Conservation (phyloP, 1,284 basidiomycete species). For the Tylopilus orsonianus region DNA sequence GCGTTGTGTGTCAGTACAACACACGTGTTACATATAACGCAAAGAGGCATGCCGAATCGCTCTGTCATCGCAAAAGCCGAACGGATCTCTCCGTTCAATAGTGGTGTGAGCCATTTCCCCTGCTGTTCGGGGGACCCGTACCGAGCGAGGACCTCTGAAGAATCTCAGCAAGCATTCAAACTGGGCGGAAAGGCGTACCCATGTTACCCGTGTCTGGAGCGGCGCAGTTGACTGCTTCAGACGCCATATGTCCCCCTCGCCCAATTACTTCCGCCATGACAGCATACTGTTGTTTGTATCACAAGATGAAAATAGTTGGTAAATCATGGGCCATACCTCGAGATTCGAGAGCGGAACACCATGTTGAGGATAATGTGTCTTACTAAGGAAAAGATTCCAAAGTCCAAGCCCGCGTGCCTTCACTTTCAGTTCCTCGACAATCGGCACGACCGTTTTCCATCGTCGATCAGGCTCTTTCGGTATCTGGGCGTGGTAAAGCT, state of each 20-base stretch:
- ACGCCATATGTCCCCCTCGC: conserved; percentile 76
- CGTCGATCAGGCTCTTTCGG: conserved; percentile 73
- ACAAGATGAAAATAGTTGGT: background rate
- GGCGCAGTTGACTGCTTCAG: conserved; percentile 88
- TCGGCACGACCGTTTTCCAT: conserved; percentile 83
- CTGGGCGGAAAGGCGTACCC: conserved; percentile 53
- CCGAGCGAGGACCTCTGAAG: conserved; percentile 88
- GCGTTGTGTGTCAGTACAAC: conserved; percentile 5
- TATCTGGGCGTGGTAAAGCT: conserved; percentile 81
- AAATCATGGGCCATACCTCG: conserved; percentile 57
- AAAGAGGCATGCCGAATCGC: conserved; percentile 62
- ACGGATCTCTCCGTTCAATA: conserved; percentile 91
- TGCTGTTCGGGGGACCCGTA: conserved; percentile 92
- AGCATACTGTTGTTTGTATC: conserved; percentile 65
- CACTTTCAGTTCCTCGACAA: conserved; percentile 84
- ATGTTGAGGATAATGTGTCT: conserved; percentile 85
- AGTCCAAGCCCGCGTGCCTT: conserved; percentile 88
- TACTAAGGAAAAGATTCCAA: conserved; percentile 97
- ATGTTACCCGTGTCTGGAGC: conserved; percentile 97
- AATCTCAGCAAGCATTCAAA: conserved; percentile 2
- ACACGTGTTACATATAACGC: background rate
- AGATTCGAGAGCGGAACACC: conserved; percentile 92
- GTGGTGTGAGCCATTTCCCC: conserved; percentile 84
- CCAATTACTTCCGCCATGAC: conserved; percentile 97
- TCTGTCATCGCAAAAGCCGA: conserved; percentile 97